Evolutionary conservation across 2,329 filamentous ascomycete genomes (phyloP).

Genomic region (Ambrosiella cleistominuta): DNA sequence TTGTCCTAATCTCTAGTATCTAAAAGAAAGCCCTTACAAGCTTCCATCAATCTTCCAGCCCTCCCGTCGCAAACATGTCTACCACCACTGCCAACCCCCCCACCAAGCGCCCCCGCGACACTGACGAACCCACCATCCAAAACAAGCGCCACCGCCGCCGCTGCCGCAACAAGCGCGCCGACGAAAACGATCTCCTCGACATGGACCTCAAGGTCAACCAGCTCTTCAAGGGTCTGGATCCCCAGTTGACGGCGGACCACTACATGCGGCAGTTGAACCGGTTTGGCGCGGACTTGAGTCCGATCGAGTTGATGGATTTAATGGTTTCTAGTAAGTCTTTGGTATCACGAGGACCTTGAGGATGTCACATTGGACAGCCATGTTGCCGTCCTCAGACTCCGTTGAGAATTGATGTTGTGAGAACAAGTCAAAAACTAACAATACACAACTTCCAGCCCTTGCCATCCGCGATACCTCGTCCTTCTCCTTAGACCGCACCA

Average conservation of each 20-base stretch:
- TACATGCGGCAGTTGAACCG: conserved; percentile 61
- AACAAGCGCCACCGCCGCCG: conserved; percentile 23
- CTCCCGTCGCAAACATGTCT: neutral
- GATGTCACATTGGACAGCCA: neutral
- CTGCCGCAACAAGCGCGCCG: conserved; percentile 38
- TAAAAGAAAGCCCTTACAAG: neutral
- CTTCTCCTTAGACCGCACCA: conserved; percentile 47
- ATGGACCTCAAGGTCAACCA: conserved; percentile 61
- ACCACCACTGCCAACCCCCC: conserved; percentile 20
- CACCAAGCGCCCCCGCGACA: conserved; percentile 36
- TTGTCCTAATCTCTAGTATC: neutral
- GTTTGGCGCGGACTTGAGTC: conserved; percentile 65
- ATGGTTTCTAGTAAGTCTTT: conserved; percentile 50
- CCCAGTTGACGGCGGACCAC: conserved; percentile 66
- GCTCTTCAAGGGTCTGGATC: conserved; percentile 68
- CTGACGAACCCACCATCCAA: conserved; percentile 1
- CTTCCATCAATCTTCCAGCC: neutral
- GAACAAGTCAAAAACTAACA: neutral
- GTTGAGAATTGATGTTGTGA: too few species aligned
- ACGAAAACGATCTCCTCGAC: conserved; percentile 41
- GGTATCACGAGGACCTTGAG: neutral
- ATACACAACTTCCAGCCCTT: conserved; percentile 32
- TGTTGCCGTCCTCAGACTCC: too few species aligned
- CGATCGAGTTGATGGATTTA: conserved; percentile 69
- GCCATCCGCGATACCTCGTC: conserved; percentile 65